Percentiles rank a stretch among this genome's conserved stretches.
Evolutionary conservation across 768 basidiomycete species (phyloP).

Genomic region (Suillus weaverae): DNA sequence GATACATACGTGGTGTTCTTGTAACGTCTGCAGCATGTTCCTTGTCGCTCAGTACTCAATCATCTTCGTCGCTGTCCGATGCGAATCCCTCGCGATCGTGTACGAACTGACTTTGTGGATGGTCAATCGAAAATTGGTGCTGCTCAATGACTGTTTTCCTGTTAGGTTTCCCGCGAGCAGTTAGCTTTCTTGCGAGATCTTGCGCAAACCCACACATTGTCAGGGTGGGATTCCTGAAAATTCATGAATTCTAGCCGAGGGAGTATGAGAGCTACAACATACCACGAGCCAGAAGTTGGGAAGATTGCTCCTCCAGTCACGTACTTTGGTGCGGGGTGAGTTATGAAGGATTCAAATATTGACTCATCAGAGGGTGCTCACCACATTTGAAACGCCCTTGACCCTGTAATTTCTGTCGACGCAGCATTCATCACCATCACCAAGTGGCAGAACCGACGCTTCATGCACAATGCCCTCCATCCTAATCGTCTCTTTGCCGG

Average conservation of each 20-base stretch:
- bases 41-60: neutral
- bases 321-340: constrained; percentile 5
- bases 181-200: constrained; percentile 17
- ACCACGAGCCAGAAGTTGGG: constrained; percentile 20
- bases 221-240: constrained; percentile 9
- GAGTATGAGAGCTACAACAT: neutral
- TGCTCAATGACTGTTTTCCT: neutral
- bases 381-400: constrained; percentile 17
- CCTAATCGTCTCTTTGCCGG: constrained; percentile 7
- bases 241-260: neutral
- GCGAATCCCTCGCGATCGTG: neutral
- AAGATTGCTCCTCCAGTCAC: constrained; percentile 20
- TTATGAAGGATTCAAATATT: neutral
- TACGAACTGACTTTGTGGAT: too few relatives aligned
- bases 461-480: constrained; percentile 12
- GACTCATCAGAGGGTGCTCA: neutral
- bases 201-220: constrained; percentile 17
- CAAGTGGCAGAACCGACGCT: constrained; percentile 8
- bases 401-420: constrained; percentile 18
- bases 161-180: too few relatives aligned
- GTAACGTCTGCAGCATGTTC: neutral
- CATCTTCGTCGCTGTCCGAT: neutral
- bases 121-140: too few relatives aligned
- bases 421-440: constrained; percentile 2
- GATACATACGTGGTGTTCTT: neutral